Percentiles rank a stretch among this genome's conserved stretches.
phyloP scores from a whole-genome alignment of 2,329 filamentous ascomycete species.

The Diaporthe sp. region DNA sequence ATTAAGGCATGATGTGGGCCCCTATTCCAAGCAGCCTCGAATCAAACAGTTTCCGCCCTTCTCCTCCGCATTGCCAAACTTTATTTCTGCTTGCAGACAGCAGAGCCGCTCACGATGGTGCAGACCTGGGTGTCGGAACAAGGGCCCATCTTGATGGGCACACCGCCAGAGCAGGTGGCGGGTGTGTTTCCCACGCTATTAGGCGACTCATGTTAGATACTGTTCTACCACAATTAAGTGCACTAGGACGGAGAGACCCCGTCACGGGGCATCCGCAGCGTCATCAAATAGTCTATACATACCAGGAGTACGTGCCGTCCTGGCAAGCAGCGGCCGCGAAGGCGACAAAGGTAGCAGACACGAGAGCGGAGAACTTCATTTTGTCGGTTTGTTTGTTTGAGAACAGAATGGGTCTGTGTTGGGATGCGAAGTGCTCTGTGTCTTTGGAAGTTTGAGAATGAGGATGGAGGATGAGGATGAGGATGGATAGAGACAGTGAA shows the following conservation, averaged over 20 bases:
- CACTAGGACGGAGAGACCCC: not conserved
- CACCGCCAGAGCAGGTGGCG: not conserved
- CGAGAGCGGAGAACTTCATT: slow-evolving; percentile 25
- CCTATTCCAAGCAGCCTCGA: not conserved
- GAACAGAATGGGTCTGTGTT: slow-evolving; percentile 12
- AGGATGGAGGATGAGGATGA: slow-evolving; percentile 4
- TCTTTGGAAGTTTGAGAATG: not conserved
- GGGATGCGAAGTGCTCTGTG: not conserved
- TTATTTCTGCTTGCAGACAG: not conserved
- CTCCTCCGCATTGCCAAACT: not conserved
- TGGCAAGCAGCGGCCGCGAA: slow-evolving; percentile 17
- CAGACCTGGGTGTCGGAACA: not conserved
- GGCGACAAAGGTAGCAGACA: slow-evolving; percentile 20
- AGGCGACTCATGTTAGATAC: not conserved
- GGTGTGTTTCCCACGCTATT: slow-evolving; percentile 1
- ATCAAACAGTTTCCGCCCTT: not conserved
- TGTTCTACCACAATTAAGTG: not conserved
- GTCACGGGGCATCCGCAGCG: not conserved
- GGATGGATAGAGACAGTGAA: not conserved
- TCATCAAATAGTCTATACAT: not conserved
- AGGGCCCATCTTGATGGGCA: not conserved
- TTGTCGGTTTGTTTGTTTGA: not conserved
- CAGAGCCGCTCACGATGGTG: not conserved
- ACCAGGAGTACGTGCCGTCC: slow-evolving; percentile 14
- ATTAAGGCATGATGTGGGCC: not conserved